Base-by-base conservation (phyloP, 495 filamentous ascomycete species). In the Aspergillus nanangensis region DNA sequence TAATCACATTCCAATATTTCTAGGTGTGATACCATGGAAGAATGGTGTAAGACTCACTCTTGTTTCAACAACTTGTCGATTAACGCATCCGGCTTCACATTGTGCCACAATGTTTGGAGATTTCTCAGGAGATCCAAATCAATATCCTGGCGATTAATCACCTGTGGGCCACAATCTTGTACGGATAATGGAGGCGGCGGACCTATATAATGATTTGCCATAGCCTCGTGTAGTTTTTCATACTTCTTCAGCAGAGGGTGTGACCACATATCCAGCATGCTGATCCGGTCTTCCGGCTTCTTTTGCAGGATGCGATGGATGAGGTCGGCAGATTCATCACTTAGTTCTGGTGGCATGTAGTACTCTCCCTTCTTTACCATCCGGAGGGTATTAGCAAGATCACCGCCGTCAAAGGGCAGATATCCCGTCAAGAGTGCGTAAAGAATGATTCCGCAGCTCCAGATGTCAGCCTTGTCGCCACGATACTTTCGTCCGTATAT, bases 371-470 rank as follows among this genome's bases (percentile, higher is more conserved):
- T 79, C 41, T 79, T 74, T 10, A 95, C 87, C 50, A 84, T 78
- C 1, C 63, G 56, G 38, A 92, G 73, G 20, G 90, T 81, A 7
- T 57, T 63, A 1, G 58, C 50, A 14, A 86, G 55, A 36, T 80
- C 63, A 0, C 79, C 75, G 23, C 86, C 82, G 57, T 91, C 84
- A 58, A 96, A 98, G 1, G 93, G 93, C 3, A 95, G 73, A 40
- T 72, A 79, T 1, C 88, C 88, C 17, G 82, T 79, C 18, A 99
- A 72, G 59, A 92, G 77, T 11, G 86, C 90, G 55, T 82, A 97
- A 0, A 99, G 67, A 23, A 97, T 90, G 5, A 96, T 83, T 5
- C 93, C 93, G 61, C 91, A 86, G 63, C 89, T 95, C 93, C 93
- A 98, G 43, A 96, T 84, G 54, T 99, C 93, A 0, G 84, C 87